Conservation (phyloP, 768 basidiomycete species). For the Mrakia blollopis region DNA sequence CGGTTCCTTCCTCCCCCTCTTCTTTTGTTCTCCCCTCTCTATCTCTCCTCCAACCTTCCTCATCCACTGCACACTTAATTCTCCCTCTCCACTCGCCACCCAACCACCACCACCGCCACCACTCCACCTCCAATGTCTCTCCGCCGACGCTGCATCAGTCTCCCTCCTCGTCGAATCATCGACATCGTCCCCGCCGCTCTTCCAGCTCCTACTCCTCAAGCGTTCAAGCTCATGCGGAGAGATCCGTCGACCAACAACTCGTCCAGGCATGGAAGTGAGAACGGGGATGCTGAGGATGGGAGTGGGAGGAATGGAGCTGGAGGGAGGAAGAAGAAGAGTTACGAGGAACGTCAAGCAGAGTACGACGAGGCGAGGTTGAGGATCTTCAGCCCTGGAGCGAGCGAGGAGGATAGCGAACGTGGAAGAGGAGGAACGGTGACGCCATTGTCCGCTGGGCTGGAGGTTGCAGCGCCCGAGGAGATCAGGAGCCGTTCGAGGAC, state of each 20-base stretch:
- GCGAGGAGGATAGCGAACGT: background rate
- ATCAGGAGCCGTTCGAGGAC: constrained; percentile 14
- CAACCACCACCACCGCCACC: background rate
- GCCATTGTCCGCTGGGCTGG: background rate
- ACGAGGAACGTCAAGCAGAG: constrained; percentile 30
- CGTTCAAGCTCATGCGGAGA: constrained; percentile 32
- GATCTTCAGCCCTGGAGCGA: constrained; percentile 24
- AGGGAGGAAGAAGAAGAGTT: constrained; percentile 26
- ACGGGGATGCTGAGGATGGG: constrained; percentile 1
- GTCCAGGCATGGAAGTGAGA: background rate
- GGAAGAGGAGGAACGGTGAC: background rate
- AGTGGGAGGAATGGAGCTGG: background rate
- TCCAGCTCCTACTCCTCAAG: constrained; percentile 12
- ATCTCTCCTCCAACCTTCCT: background rate
- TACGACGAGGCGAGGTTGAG: constrained; percentile 29
- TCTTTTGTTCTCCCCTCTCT: too few species aligned
- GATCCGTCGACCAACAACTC: constrained; percentile 17
- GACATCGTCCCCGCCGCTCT: constrained; percentile 28
- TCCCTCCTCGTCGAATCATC: constrained; percentile 19
- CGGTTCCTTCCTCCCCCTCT: background rate
- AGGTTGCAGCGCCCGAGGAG: background rate
- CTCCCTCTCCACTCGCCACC: background rate
- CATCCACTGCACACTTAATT: background rate
- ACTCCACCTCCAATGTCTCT: background rate
- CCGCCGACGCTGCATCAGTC: background rate